These are phyloP conservation scores for Kurtzmaniella cleridarum DNA, from an alignment of 805 yeast species.

Conservation along the genomic window DNA sequence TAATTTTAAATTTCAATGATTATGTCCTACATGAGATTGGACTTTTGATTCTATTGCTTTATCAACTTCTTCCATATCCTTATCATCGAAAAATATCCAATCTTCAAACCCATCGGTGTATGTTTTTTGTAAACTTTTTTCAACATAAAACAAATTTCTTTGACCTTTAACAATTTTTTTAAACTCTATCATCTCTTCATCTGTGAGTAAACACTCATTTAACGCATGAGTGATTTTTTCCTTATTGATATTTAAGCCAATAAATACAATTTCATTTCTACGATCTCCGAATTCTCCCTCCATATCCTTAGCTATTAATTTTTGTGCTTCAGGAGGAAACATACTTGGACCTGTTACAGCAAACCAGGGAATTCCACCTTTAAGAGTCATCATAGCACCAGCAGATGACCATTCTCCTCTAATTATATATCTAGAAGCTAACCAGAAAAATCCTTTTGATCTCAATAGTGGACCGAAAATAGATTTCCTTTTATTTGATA, in stretches of 20 bases:
- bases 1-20: not conserved
- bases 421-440: conserved; percentile 35
- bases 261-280: conserved; percentile 41
- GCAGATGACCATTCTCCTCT: conserved; percentile 44
- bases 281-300: conserved; percentile 38
- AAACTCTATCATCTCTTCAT: conserved; percentile 27
- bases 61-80: conserved; percentile 5
- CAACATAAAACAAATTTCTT: conserved; percentile 24
- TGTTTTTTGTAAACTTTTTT: conserved; percentile 19
- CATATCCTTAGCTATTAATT: conserved; percentile 29
- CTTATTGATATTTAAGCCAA: conserved; percentile 33
- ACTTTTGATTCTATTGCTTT: conserved; percentile 4
- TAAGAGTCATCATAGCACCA: conserved; percentile 35
- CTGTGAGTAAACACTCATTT: conserved; percentile 35
- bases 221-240: conserved; percentile 20
- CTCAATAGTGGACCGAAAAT: conserved; percentile 33
- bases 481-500: conserved; percentile 29
- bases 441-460: conserved; percentile 42
- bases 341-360: conserved; percentile 25
- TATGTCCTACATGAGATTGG: not conserved
- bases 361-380: conserved; percentile 42
- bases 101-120: conserved; percentile 42
- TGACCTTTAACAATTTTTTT: conserved; percentile 20
- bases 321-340: conserved; percentile 26
- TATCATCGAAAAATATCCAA: conserved; percentile 26